These are phyloP conservation scores for Ogataea paradorogensis DNA, from an alignment of 805 yeast species.

Conservation along the genomic window DNA sequence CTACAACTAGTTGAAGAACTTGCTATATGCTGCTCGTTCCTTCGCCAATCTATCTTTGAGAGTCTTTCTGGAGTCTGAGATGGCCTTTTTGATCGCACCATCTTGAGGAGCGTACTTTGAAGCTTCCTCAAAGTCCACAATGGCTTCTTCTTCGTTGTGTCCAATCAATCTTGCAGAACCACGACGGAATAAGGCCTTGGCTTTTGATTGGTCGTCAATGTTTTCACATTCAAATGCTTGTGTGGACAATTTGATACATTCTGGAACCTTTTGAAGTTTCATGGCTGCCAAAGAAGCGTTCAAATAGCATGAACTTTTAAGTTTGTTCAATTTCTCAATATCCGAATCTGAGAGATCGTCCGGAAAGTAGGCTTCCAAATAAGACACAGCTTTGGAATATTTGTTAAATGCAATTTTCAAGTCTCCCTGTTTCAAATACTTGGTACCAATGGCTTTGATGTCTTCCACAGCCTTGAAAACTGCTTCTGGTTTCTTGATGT, in stretches of 20 bases:
- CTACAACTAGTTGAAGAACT: slow-evolving; percentile 47
- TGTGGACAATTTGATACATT: slow-evolving; percentile 56
- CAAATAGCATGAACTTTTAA: slow-evolving; percentile 62
- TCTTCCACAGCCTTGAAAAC: slow-evolving; percentile 63
- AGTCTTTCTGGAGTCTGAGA: slow-evolving; percentile 53
- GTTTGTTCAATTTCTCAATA: slow-evolving; percentile 43
- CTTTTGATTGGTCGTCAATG: slow-evolving; percentile 62
- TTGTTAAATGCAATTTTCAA: slow-evolving; percentile 56
- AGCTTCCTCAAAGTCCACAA: slow-evolving; percentile 65
- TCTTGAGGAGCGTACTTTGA: slow-evolving; percentile 63
- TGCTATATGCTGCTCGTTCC: slow-evolving; percentile 72
- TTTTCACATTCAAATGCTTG: slow-evolving; percentile 62
- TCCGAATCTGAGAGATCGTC: slow-evolving; percentile 60
- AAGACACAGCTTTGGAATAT: slow-evolving; percentile 69
- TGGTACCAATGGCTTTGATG: slow-evolving; percentile 78
- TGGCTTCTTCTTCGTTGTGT: slow-evolving; percentile 70
- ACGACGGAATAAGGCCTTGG: slow-evolving; percentile 85
- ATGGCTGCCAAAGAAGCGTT: slow-evolving; percentile 74
- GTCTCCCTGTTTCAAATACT: slow-evolving; percentile 64
- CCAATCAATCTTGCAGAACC: slow-evolving; percentile 66
- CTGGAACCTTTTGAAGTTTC: slow-evolving; percentile 55
- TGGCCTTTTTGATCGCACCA: slow-evolving; percentile 63
- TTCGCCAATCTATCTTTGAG: slow-evolving; percentile 57
- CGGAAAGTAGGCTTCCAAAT: slow-evolving; percentile 71
- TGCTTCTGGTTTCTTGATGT: slow-evolving; percentile 54